A percentile compares a stretch with the other conserved stretches of the same genome.
These are phyloP conservation scores for Botryotinia narcissicola DNA, from an alignment of 2,329 filamentous ascomycete species.

Conservation along the genomic window DNA sequence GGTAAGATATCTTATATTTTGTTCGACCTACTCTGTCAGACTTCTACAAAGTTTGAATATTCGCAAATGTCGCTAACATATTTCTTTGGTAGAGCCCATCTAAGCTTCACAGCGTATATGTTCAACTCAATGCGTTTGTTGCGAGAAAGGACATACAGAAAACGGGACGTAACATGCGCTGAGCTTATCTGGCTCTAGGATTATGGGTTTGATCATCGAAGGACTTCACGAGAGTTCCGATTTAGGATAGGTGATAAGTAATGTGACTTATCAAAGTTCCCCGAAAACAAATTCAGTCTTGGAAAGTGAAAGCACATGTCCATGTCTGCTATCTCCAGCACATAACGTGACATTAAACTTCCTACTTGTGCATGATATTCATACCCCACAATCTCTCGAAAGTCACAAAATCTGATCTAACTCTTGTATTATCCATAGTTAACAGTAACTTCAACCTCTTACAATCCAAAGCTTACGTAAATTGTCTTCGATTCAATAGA, in stretches of 20 bases:
- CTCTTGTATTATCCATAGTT: background rate
- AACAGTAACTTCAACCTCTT: background rate
- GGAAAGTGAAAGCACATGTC: background rate
- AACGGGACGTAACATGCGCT: background rate
- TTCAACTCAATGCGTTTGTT: background rate
- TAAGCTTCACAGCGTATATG: background rate
- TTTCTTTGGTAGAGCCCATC: background rate
- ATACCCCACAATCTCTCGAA: background rate
- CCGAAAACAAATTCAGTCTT: background rate
- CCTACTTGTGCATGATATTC: background rate
- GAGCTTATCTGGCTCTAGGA: background rate
- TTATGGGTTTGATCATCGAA: background rate
- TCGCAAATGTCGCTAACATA: background rate
- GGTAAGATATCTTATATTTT: background rate
- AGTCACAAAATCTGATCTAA: background rate
- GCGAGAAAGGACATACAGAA: no score
- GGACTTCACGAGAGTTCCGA: background rate
- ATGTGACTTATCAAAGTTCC: background rate
- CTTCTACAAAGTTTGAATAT: background rate
- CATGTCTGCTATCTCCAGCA: background rate
- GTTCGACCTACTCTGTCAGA: background rate
- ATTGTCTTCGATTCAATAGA: background rate
- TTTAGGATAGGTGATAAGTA: background rate
- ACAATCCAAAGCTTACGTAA: no score
- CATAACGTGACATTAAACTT: background rate